Conservation (phyloP, 2,329 filamentous ascomycete genomes). For the Ambrosiella xylebori region DNA sequence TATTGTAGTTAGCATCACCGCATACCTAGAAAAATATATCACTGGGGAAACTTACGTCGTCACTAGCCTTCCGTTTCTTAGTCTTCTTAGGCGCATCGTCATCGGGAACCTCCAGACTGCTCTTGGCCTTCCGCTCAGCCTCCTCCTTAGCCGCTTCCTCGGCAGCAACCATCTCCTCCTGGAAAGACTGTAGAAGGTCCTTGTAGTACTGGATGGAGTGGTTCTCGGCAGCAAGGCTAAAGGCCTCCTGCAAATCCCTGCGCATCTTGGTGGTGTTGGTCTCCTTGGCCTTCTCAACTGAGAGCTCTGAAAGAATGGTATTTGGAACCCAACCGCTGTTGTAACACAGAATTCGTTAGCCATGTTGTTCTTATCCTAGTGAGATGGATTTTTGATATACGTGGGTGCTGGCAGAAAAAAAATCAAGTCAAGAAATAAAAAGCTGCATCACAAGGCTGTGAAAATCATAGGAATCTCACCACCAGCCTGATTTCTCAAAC, state of each 20-base stretch:
- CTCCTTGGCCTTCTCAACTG: constrained; percentile 52
- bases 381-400: neutral
- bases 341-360: neutral
- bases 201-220: constrained; percentile 74
- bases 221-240: constrained; percentile 60
- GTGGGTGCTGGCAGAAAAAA: neutral
- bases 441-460: no score
- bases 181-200: constrained; percentile 51
- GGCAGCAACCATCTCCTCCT: constrained; percentile 42
- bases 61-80: constrained; percentile 75
- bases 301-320: constrained; percentile 60
- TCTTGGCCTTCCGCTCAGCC: constrained; percentile 21
- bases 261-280: constrained; percentile 59
- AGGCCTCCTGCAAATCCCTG: constrained; percentile 65
- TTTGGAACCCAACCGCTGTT: constrained; percentile 81
- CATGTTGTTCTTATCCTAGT: neutral
- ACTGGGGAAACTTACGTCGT: constrained; percentile 36
- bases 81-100: constrained; percentile 50
- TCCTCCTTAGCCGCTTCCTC: constrained; percentile 35
- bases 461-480: no score
- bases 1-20: neutral
- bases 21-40: neutral
- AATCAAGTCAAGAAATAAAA: no score
- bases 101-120: constrained; percentile 29
- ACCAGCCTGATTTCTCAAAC: no score